Evolutionary conservation across 1,284 basidiomycete genomes (phyloP).

Genomic region (Ceratobasidium sp.): DNA sequence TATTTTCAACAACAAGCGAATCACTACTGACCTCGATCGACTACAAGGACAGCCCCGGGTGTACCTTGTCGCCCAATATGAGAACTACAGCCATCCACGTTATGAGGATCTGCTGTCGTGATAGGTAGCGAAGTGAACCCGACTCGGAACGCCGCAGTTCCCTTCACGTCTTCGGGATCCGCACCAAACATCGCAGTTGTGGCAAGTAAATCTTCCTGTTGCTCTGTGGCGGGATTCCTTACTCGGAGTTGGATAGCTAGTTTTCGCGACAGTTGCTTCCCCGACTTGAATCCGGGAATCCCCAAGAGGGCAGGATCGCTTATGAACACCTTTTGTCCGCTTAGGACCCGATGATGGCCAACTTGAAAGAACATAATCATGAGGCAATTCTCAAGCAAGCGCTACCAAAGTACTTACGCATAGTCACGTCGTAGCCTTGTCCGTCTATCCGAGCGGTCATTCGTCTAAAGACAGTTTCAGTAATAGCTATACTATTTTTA

Average conservation of each 20-base stretch:
- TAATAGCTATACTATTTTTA: neutral
- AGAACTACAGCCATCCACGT: constrained; percentile 15
- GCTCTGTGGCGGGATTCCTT: constrained; percentile 49
- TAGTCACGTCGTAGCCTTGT: constrained; percentile 84
- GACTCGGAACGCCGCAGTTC: constrained; percentile 18
- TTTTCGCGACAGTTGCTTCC: constrained; percentile 1
- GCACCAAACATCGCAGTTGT: constrained; percentile 76
- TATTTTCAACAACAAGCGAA: neutral
- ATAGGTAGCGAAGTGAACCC: constrained; percentile 13
- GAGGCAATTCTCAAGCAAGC: neutral
- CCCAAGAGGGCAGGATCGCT: constrained; percentile 71
- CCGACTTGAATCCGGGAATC: constrained; percentile 43
- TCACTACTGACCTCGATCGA: constrained; percentile 16
- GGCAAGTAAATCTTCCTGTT: constrained; percentile 61
- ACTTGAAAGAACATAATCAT: constrained; percentile 59
- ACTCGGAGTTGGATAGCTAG: constrained; percentile 53
- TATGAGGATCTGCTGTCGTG: neutral
- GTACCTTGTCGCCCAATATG: neutral
- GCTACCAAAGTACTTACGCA: constrained; percentile 60
- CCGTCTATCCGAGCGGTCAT: constrained; percentile 82
- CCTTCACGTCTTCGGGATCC: constrained; percentile 52
- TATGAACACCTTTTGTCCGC: constrained; percentile 81
- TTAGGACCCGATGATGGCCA: constrained; percentile 79
- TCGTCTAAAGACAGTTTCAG: constrained; percentile 12
- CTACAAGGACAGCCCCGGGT: constrained; percentile 20